Base-by-base conservation (phyloP, 345 rosid genomes). In the Eucalyptus erythrocorys region DNA sequence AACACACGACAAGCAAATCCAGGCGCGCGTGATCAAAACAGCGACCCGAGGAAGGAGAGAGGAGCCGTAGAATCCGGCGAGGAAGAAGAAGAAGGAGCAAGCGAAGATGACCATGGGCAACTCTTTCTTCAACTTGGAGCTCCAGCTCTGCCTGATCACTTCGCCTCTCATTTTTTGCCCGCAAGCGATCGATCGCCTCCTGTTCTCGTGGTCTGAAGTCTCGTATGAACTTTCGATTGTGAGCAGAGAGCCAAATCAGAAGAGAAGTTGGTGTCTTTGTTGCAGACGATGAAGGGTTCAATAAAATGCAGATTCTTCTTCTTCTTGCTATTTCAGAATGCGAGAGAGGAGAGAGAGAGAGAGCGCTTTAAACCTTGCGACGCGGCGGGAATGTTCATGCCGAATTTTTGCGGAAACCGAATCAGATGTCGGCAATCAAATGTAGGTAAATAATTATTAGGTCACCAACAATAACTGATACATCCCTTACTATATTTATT, bases 81-180 rank as follows among this genome's bases (percentile, higher is more conserved):
- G 22, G 92, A 94, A 95, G 93, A 93, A 95, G 93, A 93, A 93
- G 90, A 92, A 90, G 37, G 66, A 89, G 91, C 90, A 95, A 48
- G 84, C 17, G 87, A 88, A 2, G 87, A 50, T 21, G 87, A 85
- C 90, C 32, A 87, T 89, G 14, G 93, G 90, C 9, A 93, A 89
- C 19, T 89, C 89, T 8, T 91, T 87, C 91, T 92, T 93, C 85
- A 90, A 51, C 87, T 89, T 94, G 80, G 91, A 79, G 68, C 76
- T 53, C 43, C 42, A 86, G 86, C 87, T 42, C 24, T 61, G 89
- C 61, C 66, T 85, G 30, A n/a, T 49, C 59, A 57, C 86, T 14
- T 26, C 47, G 80, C 86, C 66, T 30, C 85, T 85, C 81, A 57
- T 61, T 15, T 61, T 15, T 14, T 24, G 49, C 87, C 87, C 4